Conservation (phyloP, 306 rosid species). For the Crotalaria pallida region DNA sequence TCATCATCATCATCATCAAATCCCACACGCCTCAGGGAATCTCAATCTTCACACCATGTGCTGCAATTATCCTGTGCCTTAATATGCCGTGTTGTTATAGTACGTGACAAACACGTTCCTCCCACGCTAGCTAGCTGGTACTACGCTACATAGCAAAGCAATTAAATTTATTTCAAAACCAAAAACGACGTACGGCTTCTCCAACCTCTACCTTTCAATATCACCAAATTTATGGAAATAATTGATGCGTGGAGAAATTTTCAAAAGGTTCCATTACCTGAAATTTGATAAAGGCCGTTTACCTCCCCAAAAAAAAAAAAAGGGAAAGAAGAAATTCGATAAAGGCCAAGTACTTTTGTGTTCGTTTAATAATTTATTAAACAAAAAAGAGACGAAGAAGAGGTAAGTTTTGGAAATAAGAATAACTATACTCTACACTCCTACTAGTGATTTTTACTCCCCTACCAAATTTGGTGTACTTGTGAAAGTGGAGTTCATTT, state of each 20-base stretch:
- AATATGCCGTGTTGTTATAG: conserved; percentile 19
- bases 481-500: conserved; percentile 32
- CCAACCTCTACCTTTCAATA: background rate
- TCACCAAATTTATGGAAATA: background rate
- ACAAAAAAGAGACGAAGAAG: no score
- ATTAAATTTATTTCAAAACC: background rate
- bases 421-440: conserved; percentile 13
- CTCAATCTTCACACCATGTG: conserved; percentile 24
- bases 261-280: background rate
- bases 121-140: background rate
- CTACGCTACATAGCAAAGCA: background rate
- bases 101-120: conserved; percentile 40
- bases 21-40: conserved; percentile 23
- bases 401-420: background rate
- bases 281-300: background rate
- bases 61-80: conserved; percentile 23
- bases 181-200: conserved; percentile 2
- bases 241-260: background rate
- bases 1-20: conserved; percentile 32
- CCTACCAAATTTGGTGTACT: conserved; percentile 34
- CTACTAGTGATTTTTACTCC: conserved; percentile 12
- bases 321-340: background rate
- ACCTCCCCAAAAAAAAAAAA: no score
- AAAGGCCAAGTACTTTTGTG: background rate
- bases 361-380: no score